Percentiles rank a stretch among this genome's conserved stretches.
Evolutionary conservation across 257 asterid genomes (phyloP).

Genomic region (Henckelia pumila): DNA sequence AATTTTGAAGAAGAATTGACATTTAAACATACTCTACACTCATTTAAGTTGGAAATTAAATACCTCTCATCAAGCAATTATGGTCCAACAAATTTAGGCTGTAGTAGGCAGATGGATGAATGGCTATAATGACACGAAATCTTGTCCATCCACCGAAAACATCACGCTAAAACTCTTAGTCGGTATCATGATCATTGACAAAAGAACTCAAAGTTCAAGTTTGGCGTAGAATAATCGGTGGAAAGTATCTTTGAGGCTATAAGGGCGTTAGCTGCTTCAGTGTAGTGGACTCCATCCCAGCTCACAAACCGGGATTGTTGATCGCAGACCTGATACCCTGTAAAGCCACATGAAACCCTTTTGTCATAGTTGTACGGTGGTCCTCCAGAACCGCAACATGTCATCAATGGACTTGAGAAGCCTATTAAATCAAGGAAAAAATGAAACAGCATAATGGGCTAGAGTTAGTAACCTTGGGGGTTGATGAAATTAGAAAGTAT

Average conservation of each 20-base stretch:
- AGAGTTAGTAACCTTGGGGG: background rate
- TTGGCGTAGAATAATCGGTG: constrained; percentile 58
- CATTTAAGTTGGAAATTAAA: background rate
- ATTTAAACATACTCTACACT: background rate
- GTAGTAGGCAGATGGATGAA: background rate
- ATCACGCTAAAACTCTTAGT: background rate
- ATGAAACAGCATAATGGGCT: background rate
- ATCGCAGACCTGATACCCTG: constrained; percentile 60
- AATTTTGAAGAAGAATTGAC: background rate
- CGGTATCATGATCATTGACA: constrained; percentile 40
- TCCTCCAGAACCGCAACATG: constrained; percentile 89
- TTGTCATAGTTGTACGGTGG: constrained; percentile 71
- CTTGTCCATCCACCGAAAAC: background rate
- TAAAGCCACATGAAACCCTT: constrained; percentile 53
- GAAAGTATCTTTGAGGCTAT: constrained; percentile 70
- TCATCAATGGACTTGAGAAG: constrained; percentile 62
- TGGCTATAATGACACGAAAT: background rate
- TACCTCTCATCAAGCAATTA: background rate
- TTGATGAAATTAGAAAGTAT: background rate
- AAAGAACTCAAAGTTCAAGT: constrained; percentile 50
- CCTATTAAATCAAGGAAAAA: constrained; percentile 37
- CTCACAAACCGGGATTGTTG: constrained; percentile 42
- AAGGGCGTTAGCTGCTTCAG: constrained; percentile 72
- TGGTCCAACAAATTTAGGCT: background rate
- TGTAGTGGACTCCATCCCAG: constrained; percentile 88